Evolutionary conservation across 495 filamentous ascomycete genomes (phyloP).

Genomic region (Annulohypoxylon bovei): DNA sequence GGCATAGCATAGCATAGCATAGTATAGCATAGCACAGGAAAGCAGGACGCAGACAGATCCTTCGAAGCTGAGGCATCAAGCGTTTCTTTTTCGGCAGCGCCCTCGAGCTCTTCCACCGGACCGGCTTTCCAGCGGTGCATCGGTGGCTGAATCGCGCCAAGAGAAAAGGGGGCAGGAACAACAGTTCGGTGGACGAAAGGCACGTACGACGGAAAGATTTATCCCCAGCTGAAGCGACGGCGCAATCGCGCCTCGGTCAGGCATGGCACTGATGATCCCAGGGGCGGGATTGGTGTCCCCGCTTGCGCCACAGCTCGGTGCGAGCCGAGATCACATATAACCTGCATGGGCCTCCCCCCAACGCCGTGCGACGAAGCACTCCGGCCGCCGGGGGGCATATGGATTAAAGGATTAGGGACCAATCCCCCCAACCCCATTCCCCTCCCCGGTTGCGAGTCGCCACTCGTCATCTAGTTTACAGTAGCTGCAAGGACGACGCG

Average conservation of each 20-base stretch:
- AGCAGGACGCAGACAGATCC: not conserved
- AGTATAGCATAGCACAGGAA: not conserved
- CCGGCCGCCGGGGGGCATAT: slow-evolving; percentile 4
- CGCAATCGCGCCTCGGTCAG: slow-evolving; percentile 15
- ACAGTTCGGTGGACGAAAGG: not conserved
- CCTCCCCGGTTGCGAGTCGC: not conserved
- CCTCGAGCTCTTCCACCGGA: slow-evolving; percentile 26
- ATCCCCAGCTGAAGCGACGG: not conserved
- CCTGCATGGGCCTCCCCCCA: slow-evolving; percentile 8
- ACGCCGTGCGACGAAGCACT: slow-evolving; percentile 29
- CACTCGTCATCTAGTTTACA: not conserved
- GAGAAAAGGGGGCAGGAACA: slow-evolving; percentile 12
- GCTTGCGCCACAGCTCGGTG: slow-evolving; percentile 27
- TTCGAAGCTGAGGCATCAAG: not conserved
- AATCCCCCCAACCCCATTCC: not conserved
- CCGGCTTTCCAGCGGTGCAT: slow-evolving; percentile 33
- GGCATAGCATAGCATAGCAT: not conserved
- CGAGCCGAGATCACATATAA: slow-evolving; percentile 31
- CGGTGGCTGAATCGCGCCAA: slow-evolving; percentile 21
- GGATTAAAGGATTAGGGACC: slow-evolving; percentile 12
- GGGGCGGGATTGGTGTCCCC: slow-evolving; percentile 12
- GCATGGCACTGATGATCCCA: not conserved
- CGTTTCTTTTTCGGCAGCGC: not conserved
- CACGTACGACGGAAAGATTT: not conserved
- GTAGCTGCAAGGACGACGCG: slow-evolving; percentile 7